Evolutionary conservation across 2,329 filamentous ascomycete species (phyloP), one percentile per base, ranked within the genome.

Genomic region (Calycina marina): DNA sequence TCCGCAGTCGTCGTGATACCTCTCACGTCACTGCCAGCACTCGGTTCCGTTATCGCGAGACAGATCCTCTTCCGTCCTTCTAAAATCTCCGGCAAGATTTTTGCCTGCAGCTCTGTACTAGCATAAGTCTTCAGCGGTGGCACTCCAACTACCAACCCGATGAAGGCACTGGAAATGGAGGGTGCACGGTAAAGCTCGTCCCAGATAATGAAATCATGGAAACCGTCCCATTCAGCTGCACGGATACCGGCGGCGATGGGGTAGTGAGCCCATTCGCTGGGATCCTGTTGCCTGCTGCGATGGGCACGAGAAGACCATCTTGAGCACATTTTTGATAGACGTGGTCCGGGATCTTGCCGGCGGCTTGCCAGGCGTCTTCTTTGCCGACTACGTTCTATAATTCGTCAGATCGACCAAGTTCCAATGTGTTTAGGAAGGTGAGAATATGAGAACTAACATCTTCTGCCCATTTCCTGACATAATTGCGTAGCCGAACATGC

Each of bases 41-140:
- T 70, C 0, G 78, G 78, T 51, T 85, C 79, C 0, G 78, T 85
- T 45, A 84, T 83, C 11, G 78, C 78, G 41, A 85, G 81, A 49
- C 78, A 84, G 6, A 62, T 61, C 27, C 77, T 60, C 54, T 72
- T 80, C 47, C 63, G 63, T 11, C 75, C 74, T 1, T 62, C 65
- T 10, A 84, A 59, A 2, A 82, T 61, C 25, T 78, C 74, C 0
- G 77, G 76, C 0, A 47, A 30, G 4, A 48, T 34, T 18, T 5
- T 34, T 28, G 22, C 36, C 27, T 34, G 44, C 35, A 31, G 33
- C 17, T 11, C 42, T 40, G 4, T 26, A 14, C 18, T 27, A 14
- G 48, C 47, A 33, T 48, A 50, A n/a, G 46, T 42, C 6, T 45
- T 37, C 4, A 50, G 31, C 1, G 47, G 47, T 4, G 48, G 47